Percentiles rank a stretch among this genome's conserved stretches.
Conservation (phyloP, 345 rosid species). For the Cardamine occulta region DNA sequence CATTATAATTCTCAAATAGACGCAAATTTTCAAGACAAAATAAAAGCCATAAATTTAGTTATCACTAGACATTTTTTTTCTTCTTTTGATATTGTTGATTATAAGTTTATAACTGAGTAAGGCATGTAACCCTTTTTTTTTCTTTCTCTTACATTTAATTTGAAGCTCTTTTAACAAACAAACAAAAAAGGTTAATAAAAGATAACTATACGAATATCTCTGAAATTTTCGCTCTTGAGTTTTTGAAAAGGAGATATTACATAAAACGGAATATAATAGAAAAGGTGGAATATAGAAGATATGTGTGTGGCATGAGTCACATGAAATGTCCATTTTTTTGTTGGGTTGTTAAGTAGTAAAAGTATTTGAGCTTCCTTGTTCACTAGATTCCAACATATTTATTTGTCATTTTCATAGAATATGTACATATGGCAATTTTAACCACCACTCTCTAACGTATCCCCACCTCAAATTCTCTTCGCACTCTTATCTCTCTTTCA, state of each 20-base stretch:
- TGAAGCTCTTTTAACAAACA: too few relatives aligned
- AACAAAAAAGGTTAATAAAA: too few relatives aligned
- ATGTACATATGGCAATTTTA: slow-evolving; percentile 38
- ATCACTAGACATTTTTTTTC: background rate
- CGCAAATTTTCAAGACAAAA: background rate
- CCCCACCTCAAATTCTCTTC: slow-evolving; percentile 40
- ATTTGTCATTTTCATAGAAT: slow-evolving; percentile 35
- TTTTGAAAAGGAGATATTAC: background rate
- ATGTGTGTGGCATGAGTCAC: slow-evolving; percentile 43
- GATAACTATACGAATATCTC: background rate
- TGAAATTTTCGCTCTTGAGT: background rate
- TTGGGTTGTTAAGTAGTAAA: slow-evolving; percentile 30
- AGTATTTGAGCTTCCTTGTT: slow-evolving; percentile 32
- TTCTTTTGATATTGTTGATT: background rate
- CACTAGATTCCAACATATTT: slow-evolving; percentile 34
- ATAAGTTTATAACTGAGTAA: too few relatives aligned
- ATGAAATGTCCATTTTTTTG: slow-evolving; percentile 44
- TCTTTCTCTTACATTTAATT: too few relatives aligned
- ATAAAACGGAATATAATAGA: slow-evolving; percentile 10
- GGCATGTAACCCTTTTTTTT: too few relatives aligned
- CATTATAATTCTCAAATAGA: background rate
- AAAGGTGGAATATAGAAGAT: slow-evolving; percentile 34
- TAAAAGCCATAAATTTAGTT: background rate
- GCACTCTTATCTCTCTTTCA: slow-evolving; percentile 18
- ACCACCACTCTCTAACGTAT: slow-evolving; percentile 36